Percentiles rank a stretch among this genome's conserved stretches.
phyloP scores from a whole-genome alignment of 805 yeast species.

The Hermanozyma aechmeae region DNA sequence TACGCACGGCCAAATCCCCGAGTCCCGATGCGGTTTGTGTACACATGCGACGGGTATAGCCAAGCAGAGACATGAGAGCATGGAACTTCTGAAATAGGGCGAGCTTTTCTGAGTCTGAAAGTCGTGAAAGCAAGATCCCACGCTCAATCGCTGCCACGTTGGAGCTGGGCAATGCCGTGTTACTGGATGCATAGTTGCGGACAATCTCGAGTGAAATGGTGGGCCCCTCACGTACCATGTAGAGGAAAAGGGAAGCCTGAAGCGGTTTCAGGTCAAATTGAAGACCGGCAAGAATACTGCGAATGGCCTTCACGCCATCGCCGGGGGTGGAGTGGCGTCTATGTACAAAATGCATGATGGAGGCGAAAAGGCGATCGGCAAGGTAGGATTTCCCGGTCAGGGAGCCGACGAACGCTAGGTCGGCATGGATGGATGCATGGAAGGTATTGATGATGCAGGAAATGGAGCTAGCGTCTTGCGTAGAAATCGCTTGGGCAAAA shows the following conservation, averaged over 20 bases:
- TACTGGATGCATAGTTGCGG: conserved; percentile 11
- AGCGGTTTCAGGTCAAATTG: conserved; percentile 6
- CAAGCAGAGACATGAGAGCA: conserved; percentile 7
- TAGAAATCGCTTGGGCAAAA: conserved; percentile 20
- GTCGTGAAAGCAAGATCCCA: conserved; percentile 17
- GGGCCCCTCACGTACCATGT: conserved; percentile 20
- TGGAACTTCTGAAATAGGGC: conserved; percentile 11
- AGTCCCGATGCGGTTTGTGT: conserved; percentile 6
- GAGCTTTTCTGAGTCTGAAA: conserved; percentile 11
- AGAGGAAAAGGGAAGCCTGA: conserved; percentile 13
- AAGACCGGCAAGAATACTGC: conserved; percentile 11
- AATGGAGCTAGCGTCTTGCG: conserved; percentile 9
- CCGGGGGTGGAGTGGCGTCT: conserved; percentile 3
- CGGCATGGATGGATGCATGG: conserved; percentile 2
- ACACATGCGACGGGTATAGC: conserved; percentile 9
- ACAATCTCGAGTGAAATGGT: conserved; percentile 15
- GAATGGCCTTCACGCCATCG: conserved; percentile 11
- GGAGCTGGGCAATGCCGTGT: conserved; percentile 10
- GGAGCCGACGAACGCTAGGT: conserved; percentile 5
- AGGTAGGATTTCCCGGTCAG: conserved; percentile 11
- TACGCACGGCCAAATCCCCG: conserved; percentile 5
- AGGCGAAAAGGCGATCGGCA: conserved; percentile 10
- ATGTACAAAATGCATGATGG: conserved; percentile 12
- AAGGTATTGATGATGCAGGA: conserved; percentile 11
- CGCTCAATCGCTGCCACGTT: conserved; percentile 14